Base-by-base conservation (phyloP, 495 filamentous ascomycete species). In the Penicillium cataractarum region DNA sequence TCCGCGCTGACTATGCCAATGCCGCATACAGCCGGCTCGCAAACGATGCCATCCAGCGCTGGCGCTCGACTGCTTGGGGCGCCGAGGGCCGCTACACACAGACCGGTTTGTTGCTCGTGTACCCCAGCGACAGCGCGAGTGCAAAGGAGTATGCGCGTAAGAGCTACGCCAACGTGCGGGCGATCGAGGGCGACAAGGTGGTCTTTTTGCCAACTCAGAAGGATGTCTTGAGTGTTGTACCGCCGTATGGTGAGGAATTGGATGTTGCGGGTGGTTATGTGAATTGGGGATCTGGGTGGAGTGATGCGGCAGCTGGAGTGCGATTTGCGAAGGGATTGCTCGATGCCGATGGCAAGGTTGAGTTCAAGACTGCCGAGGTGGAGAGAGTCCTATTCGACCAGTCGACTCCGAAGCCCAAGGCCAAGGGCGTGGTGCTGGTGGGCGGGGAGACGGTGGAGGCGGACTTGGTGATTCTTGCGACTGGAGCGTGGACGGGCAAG, bases 261-360 rank as follows among this genome's bases (percentile, higher is more conserved):
- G 72, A 76, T 59, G 77, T 66, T 73, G 83, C 60, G 83, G 92
- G 42, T 63, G 94, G 94, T 2, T 99, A 99, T 75, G 73, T 96
- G 48, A 99, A 97, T 71, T 79, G 81, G 69, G 82, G 79, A 1
- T 88, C 85, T 55, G 95, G 95, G 2, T 97, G 93, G 94, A 90
- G 86, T 6, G 85, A 99, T 68, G 92, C 93, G 0, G 90, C 88
- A 48, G 86, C 80, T 0, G 83, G 84, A 10, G 92, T 97, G 82
- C 71, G 71, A 15, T 91, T 82, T 74, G 82, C 82, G 15, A 92
- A 95, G 86, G 65, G 73, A 22, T 86, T 82, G 68, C 74, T 91
- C 26, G 83, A 86, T 53, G 68, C 74, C 22, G 86, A 82, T 19
- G 82, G 79, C 4, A 83, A 88, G 29, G 87, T 97, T 5, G 68